phyloP scores from a whole-genome alignment of 2,329 filamentous ascomycete genomes.

The Metarhizium album region DNA sequence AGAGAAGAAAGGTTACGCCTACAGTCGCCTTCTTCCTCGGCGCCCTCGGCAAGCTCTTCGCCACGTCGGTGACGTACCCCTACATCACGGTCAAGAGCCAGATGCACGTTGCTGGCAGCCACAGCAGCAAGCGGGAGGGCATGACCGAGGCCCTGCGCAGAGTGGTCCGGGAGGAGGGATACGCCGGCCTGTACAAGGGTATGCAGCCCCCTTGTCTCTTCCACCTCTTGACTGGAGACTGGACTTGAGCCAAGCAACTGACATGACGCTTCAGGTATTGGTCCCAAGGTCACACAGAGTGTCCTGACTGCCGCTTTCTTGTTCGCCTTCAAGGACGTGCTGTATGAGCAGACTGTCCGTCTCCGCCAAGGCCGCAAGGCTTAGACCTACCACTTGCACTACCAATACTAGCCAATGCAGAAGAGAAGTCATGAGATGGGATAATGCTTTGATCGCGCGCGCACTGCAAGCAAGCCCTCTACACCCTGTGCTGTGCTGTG shows the following conservation, averaged over 20 bases:
- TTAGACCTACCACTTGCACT: not conserved
- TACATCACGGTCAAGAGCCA: constrained; percentile 98
- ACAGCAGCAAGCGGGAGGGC: constrained; percentile 66
- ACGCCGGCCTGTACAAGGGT: constrained; percentile 86
- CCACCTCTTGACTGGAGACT: no score
- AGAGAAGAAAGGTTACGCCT: constrained; percentile 61
- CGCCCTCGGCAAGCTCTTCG: constrained; percentile 86
- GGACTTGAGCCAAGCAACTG: constrained; percentile 1
- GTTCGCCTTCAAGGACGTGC: constrained; percentile 94
- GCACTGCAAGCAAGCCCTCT: not conserved
- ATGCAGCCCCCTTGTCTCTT: constrained; percentile 7
- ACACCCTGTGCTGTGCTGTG: no score
- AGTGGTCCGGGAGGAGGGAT: constrained; percentile 85
- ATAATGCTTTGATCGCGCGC: not conserved
- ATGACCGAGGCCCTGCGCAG: constrained; percentile 67
- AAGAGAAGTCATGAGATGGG: not conserved
- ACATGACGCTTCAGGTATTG: constrained; percentile 55
- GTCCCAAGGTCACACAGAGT: constrained; percentile 92
- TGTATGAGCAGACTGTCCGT: constrained; percentile 73
- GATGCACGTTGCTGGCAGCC: constrained; percentile 75
- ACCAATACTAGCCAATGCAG: not conserved
- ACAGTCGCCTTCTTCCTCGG: constrained; percentile 84
- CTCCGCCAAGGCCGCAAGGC: constrained; percentile 39
- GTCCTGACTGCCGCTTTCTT: constrained; percentile 92
- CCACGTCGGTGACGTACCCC: constrained; percentile 88